Percentiles rank a stretch among this genome's conserved stretches.
phyloP scores from a whole-genome alignment of 306 rosid genomes.

The Myrica gale region DNA sequence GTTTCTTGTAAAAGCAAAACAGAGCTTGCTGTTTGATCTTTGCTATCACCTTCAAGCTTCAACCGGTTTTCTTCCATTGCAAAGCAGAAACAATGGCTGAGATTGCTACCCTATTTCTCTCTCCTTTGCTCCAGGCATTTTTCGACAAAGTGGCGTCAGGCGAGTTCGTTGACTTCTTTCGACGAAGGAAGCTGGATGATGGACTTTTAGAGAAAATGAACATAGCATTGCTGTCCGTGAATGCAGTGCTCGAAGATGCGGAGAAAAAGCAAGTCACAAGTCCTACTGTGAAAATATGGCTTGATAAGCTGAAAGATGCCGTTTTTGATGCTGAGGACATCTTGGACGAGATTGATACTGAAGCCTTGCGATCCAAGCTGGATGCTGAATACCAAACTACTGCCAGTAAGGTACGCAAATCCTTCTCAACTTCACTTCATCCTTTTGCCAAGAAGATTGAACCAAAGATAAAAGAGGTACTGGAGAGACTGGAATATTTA shows the following conservation, averaged over 20 bases:
- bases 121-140: neutral
- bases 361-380: neutral
- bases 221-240: neutral
- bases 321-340: constrained; percentile 6
- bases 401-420: neutral
- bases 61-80: too few relatives aligned
- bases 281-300: neutral
- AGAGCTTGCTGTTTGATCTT: too few relatives aligned
- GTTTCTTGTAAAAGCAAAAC: too few relatives aligned
- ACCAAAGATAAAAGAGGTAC: constrained; percentile 1
- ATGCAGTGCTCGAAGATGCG: constrained; percentile 11
- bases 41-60: too few relatives aligned
- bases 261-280: neutral
- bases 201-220: neutral
- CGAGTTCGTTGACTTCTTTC: neutral
- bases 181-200: neutral
- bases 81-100: too few relatives aligned
- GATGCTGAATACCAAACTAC: neutral
- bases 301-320: neutral
- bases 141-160: neutral
- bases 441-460: neutral
- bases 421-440: neutral
- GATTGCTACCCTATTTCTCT: neutral
- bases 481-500: constrained; percentile 18
- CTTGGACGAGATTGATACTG: neutral